phyloP scores from a whole-genome alignment of 495 filamentous ascomycete species.

The Tuber aestivum region DNA sequence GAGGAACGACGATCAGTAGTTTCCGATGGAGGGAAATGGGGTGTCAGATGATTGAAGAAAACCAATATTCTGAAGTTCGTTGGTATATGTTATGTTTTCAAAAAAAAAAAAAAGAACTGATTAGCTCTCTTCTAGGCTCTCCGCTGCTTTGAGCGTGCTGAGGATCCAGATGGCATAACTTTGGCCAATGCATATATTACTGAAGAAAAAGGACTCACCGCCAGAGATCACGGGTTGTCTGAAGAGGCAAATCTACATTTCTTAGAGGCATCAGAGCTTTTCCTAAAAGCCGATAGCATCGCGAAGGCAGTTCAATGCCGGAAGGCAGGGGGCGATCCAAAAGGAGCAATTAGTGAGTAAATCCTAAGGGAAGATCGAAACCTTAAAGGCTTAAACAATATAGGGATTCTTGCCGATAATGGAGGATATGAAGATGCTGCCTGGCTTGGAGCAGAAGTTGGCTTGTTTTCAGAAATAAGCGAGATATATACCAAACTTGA shows the following conservation, averaged over 20 bases:
- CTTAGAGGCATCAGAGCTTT: conserved; percentile 11
- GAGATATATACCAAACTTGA: conserved; percentile 15
- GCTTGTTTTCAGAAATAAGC: conserved; percentile 14
- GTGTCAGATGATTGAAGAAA: conserved; percentile 23
- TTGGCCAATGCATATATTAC: conserved; percentile 20
- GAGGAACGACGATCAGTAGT: conserved; percentile 9
- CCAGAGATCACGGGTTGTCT: conserved; percentile 10
- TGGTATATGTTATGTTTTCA: neutral
- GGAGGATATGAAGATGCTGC: conserved; percentile 22
- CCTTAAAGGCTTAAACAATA: neutral
- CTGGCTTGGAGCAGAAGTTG: neutral
- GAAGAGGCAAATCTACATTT: conserved; percentile 12
- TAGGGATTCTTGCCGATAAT: conserved; percentile 23
- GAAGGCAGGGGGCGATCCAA: conserved; percentile 13
- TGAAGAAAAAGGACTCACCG: conserved; percentile 9
- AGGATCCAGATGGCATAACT: neutral
- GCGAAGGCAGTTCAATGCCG: conserved; percentile 27
- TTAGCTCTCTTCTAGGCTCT: conserved; percentile 11
- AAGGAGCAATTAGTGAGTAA: conserved; percentile 21
- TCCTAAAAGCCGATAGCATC: conserved; percentile 8
- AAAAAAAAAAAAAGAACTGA: conserved; percentile 1
- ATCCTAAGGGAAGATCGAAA: neutral
- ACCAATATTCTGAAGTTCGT: conserved; percentile 23
- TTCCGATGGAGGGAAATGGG: conserved; percentile 27
- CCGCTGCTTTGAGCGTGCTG: conserved; percentile 18